Conservation (phyloP, 1,139 yeast species). For the Suhomyces terraborum region DNA sequence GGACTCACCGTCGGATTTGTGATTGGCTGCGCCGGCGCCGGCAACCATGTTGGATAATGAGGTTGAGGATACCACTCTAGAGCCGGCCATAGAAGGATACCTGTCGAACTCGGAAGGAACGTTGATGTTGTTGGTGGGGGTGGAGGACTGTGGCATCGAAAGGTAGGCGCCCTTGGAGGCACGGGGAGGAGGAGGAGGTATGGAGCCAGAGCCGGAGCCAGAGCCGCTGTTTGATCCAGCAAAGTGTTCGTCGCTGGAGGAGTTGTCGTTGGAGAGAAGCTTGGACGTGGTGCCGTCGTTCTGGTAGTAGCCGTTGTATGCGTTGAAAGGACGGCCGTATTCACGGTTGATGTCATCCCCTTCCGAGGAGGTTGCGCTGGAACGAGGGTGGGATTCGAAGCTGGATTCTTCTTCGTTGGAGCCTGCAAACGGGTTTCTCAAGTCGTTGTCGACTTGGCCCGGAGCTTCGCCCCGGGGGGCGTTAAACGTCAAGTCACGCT, state of each 20-base stretch:
- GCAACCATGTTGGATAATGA: conserved; percentile 30
- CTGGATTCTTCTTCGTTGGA: conserved; percentile 19
- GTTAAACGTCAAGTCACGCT: conserved; percentile 40
- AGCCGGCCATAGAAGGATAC: conserved; percentile 55
- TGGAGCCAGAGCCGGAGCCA: no score
- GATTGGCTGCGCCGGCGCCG: conserved; percentile 19
- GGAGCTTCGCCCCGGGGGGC: conserved; percentile 24
- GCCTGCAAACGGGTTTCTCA: conserved; percentile 17
- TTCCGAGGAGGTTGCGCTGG: conserved; percentile 19
- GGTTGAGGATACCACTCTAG: conserved; percentile 49
- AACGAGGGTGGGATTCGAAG: conserved; percentile 18
- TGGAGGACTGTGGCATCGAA: conserved; percentile 8
- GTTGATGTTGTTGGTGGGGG: conserved; percentile 23
- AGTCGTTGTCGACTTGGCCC: conserved; percentile 12
- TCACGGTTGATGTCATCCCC: conserved; percentile 26
- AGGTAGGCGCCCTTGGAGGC: conserved; percentile 6
- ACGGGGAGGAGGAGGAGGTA: conserved; percentile 11
- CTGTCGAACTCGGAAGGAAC: conserved; percentile 61
- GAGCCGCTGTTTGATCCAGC: conserved; percentile 7
- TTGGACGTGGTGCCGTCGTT: conserved; percentile 45
- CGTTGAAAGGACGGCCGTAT: conserved; percentile 43
- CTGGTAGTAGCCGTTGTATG: conserved; percentile 48
- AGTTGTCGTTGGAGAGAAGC: conserved; percentile 33
- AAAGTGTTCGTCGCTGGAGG: conserved; percentile 25
- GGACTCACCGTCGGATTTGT: conserved; percentile 18